phyloP scores from a whole-genome alignment of 805 yeast genomes.

The Kuraishia capsulata region DNA sequence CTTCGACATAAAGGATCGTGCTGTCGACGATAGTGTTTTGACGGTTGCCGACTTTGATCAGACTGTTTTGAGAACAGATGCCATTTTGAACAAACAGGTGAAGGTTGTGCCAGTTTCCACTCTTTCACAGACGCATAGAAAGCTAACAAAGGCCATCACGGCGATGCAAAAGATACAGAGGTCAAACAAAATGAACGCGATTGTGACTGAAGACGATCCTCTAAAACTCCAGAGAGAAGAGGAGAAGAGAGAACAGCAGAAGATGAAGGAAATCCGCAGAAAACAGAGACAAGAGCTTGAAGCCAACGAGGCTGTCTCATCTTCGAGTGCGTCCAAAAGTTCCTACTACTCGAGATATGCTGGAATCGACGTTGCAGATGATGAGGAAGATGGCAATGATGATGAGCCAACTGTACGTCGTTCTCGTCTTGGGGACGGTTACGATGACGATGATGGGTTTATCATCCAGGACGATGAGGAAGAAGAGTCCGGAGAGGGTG shows the following conservation, averaged over 20 bases:
- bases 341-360: conserved; percentile 17
- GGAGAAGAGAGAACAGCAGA: conserved; percentile 55
- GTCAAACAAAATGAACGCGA: conserved; percentile 38
- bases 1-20: conserved; percentile 65
- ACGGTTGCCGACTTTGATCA: conserved; percentile 63
- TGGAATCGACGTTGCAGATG: conserved; percentile 34
- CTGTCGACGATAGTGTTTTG: conserved; percentile 62
- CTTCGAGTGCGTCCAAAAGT: background rate
- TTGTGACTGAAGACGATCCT: conserved; percentile 55
- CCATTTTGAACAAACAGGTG: conserved; percentile 53
- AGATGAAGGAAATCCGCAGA: conserved; percentile 40
- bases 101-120: conserved; percentile 87
- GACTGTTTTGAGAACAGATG: conserved; percentile 62
- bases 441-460: conserved; percentile 21
- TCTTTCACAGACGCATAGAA: conserved; percentile 72
- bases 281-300: conserved; percentile 1
- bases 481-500: conserved; percentile 20
- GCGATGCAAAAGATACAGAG: conserved; percentile 33
- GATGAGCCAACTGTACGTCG: conserved; percentile 5
- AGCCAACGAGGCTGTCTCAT: conserved; percentile 20
- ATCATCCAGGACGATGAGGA: conserved; percentile 27
- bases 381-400: conserved; percentile 19
- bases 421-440: conserved; percentile 12
- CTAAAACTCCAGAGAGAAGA: conserved; percentile 55
- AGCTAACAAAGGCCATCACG: conserved; percentile 64